phyloP scores from a whole-genome alignment of 2,329 filamentous ascomycete genomes.

The Fusarium ramigenum region DNA sequence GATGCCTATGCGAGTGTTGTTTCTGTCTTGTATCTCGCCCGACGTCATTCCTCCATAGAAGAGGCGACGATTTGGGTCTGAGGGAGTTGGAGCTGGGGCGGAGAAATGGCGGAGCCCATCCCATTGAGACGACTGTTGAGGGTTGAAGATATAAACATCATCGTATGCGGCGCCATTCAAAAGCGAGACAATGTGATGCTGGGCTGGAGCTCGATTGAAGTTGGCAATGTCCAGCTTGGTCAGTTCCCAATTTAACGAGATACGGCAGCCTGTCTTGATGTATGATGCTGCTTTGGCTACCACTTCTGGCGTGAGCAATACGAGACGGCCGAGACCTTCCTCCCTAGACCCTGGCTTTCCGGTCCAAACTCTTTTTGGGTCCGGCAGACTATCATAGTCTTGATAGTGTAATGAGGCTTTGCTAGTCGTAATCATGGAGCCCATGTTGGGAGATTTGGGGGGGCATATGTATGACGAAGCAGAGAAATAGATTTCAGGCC shows the following conservation, averaged over 20 bases:
- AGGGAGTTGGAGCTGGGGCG: background rate
- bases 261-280: slow-evolving; percentile 1
- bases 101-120: slow-evolving; percentile 2
- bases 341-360: background rate
- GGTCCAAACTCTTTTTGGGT: background rate
- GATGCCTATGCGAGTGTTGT: background rate
- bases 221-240: background rate
- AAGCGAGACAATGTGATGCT: background rate
- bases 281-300: background rate
- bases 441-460: background rate
- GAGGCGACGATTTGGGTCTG: background rate
- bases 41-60: slow-evolving; percentile 2
- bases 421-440: background rate
- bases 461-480: background rate
- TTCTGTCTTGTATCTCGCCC: background rate
- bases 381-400: background rate
- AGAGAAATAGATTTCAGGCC: background rate
- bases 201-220: slow-evolving; percentile 5
- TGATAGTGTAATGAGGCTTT: background rate
- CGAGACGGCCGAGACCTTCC: background rate
- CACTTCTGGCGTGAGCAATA: background rate
- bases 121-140: slow-evolving; percentile 6
- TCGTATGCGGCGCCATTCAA: background rate
- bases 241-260: background rate
- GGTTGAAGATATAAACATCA: slow-evolving; percentile 2